Percentiles rank a stretch among this genome's conserved stretches.
phyloP scores from a whole-genome alignment of 106 monocot species.

The Narthecium ossifragum region DNA sequence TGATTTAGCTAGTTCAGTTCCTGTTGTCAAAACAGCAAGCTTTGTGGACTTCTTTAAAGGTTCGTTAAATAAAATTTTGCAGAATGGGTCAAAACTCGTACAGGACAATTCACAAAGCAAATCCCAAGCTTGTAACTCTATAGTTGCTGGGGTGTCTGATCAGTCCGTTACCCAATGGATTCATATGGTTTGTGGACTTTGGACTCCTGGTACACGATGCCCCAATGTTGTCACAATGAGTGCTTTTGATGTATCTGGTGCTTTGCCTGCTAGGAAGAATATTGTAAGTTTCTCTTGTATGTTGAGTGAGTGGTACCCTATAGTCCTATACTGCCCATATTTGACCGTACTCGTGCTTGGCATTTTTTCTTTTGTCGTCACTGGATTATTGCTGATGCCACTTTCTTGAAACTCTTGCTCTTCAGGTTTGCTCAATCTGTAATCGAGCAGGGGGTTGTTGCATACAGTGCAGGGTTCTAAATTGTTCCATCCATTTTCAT shows the following conservation, averaged over 20 bases:
- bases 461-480: conserved; percentile 59
- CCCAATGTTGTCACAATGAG: conserved; percentile 90
- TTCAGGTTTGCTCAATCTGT: conserved; percentile 58
- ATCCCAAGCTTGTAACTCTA: conserved; percentile 25
- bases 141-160: conserved; percentile 43
- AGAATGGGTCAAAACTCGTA: background rate
- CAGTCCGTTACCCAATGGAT: conserved; percentile 66
- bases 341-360: no score
- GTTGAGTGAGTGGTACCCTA: no score
- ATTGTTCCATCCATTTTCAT: conserved; percentile 66
- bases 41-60: conserved; percentile 1
- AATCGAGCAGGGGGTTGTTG: conserved; percentile 60
- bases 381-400: no score
- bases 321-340: no score
- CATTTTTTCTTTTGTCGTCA: no score
- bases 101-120: background rate
- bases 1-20: conserved; percentile 17
- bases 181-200: conserved; percentile 95
- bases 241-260: conserved; percentile 87
- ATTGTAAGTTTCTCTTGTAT: conserved; percentile 40
- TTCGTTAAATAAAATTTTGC: conserved; percentile 3
- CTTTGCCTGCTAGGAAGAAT: conserved; percentile 40
- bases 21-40: conserved; percentile 2
- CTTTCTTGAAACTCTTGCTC: no score
- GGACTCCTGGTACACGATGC: conserved; percentile 93